These are phyloP conservation scores for Gossypioides kirkii DNA, from an alignment of 345 rosid species.

Conservation along the genomic window DNA sequence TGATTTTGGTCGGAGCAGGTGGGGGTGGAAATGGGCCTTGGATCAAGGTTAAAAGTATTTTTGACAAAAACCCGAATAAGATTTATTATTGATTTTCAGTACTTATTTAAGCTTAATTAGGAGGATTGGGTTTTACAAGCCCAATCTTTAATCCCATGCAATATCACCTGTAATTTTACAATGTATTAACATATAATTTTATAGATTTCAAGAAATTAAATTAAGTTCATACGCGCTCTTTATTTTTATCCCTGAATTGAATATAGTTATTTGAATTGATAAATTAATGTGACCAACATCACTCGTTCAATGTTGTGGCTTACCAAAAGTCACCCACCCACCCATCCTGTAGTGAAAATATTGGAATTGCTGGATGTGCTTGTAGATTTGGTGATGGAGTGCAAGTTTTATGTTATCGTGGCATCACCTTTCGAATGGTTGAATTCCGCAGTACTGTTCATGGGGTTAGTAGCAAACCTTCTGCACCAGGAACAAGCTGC, in stretches of 20 bases:
- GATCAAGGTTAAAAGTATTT: too few species aligned
- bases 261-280: too few species aligned
- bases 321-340: background rate
- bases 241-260: too few species aligned
- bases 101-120: background rate
- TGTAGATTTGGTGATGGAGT: background rate
- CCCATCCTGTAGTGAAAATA: background rate
- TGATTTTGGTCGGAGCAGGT: background rate
- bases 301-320: background rate
- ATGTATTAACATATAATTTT: too few species aligned
- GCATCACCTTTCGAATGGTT: background rate
- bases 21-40: background rate
- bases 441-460: constrained; percentile 55
- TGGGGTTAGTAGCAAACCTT: constrained; percentile 81
- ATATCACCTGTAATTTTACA: too few species aligned
- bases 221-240: too few species aligned
- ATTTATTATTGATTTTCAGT: background rate
- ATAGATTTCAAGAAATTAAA: too few species aligned
- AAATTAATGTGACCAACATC: background rate
- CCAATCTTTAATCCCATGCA: background rate
- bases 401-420: background rate
- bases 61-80: background rate
- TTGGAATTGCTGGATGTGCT: too few species aligned
- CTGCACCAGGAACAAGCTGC: constrained; percentile 72
- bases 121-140: background rate